Conservation (phyloP, 352 stramenopile genomes). For the Peronospora tabacina region DNA sequence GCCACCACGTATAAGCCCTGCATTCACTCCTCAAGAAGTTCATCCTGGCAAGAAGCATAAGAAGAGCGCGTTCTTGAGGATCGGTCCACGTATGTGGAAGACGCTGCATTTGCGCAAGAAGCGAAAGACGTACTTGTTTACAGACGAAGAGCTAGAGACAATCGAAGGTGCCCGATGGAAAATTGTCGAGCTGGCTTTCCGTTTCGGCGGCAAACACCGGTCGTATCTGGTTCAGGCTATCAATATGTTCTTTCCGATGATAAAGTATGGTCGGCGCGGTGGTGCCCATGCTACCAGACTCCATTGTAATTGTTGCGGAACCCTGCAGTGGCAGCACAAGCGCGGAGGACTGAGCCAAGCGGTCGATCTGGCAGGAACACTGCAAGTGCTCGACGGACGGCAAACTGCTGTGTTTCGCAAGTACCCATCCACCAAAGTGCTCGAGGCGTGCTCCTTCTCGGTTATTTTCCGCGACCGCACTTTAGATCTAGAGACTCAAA, state of each 20-base stretch:
- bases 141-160: slow-evolving; percentile 68
- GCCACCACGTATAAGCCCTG: slow-evolving; percentile 5
- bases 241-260: slow-evolving; percentile 79
- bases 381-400: slow-evolving; percentile 60
- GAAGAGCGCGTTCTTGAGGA: slow-evolving; percentile 47
- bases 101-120: slow-evolving; percentile 58
- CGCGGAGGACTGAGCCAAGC: slow-evolving; percentile 57
- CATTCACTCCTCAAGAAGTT: slow-evolving; percentile 10
- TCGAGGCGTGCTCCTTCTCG: slow-evolving; percentile 58
- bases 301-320: slow-evolving; percentile 75
- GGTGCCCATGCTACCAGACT: slow-evolving; percentile 61
- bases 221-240: slow-evolving; percentile 82
- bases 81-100: slow-evolving; percentile 54
- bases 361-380: slow-evolving; percentile 62
- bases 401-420: slow-evolving; percentile 76
- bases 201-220: slow-evolving; percentile 76
- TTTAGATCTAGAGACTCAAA: slow-evolving; percentile 74
- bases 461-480: slow-evolving; percentile 70
- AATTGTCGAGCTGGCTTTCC: slow-evolving; percentile 79
- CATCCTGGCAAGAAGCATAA: slow-evolving; percentile 31
- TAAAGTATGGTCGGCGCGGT: slow-evolving; percentile 74
- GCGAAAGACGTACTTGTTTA: slow-evolving; percentile 68
- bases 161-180: slow-evolving; percentile 81
- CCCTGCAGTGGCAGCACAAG: slow-evolving; percentile 84
- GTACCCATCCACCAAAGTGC: slow-evolving; percentile 35